phyloP scores from a whole-genome alignment of 2,329 filamentous ascomycete genomes.

The Tothia fuscella region DNA sequence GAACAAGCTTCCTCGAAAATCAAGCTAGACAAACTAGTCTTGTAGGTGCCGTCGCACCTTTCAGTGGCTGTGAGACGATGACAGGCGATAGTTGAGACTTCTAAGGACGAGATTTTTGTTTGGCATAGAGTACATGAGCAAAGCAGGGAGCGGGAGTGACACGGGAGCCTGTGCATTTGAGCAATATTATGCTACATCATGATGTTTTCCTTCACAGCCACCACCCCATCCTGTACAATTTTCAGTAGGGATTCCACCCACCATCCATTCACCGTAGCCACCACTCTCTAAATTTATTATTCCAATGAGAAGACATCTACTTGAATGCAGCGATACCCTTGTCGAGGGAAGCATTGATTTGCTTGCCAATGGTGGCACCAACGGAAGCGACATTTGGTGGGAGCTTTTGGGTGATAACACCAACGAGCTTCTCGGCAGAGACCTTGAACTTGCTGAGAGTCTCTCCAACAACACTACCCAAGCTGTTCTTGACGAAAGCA shows the following conservation, averaged over 20 bases:
- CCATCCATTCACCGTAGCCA: not conserved
- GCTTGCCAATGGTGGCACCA: conserved; percentile 3
- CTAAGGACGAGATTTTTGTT: not conserved
- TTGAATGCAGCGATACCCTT: conserved; percentile 7
- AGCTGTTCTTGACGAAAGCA: conserved; percentile 3
- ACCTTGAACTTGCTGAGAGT: conserved; percentile 3
- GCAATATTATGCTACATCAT: not conserved
- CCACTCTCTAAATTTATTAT: not conserved
- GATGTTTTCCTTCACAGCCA: not conserved
- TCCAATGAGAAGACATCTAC: not conserved
- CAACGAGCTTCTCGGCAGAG: conserved; percentile 3
- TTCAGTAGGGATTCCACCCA: not conserved
- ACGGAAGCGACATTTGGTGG: conserved; percentile 1
- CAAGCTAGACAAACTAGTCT: not conserved
- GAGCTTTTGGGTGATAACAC: conserved; percentile 6
- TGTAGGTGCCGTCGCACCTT: not conserved
- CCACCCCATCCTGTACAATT: not conserved
- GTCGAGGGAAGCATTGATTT: conserved; percentile 7
- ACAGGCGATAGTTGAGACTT: not conserved
- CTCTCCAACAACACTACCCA: not conserved
- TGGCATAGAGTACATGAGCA: not conserved
- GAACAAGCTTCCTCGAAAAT: not conserved
- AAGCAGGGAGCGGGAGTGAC: not conserved
- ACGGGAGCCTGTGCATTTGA: conserved; percentile 1
- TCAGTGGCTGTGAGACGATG: not conserved